These are phyloP conservation scores for Astraeus odoratus DNA, from an alignment of 768 basidiomycete species.

Conservation along the genomic window DNA sequence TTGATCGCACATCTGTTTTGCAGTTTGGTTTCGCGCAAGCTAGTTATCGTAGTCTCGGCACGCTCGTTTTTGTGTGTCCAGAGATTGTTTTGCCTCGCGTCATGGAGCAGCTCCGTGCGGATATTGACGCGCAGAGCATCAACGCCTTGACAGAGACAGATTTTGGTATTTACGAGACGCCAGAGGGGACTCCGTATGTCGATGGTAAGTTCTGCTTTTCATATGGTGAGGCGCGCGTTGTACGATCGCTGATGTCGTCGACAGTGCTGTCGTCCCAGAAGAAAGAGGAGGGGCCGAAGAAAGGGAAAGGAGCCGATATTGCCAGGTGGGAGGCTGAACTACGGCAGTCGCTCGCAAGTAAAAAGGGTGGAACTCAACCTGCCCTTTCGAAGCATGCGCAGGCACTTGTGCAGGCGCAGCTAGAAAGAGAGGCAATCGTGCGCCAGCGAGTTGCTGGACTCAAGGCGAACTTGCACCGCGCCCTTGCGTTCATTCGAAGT, in stretches of 20 bases:
- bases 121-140: constrained; percentile 57
- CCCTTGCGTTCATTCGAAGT: constrained; percentile 61
- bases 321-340: constrained; percentile 95
- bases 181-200: constrained; percentile 70
- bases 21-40: constrained; percentile 56
- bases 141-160: constrained; percentile 65
- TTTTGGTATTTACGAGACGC: constrained; percentile 79
- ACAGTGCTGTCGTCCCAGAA: constrained; percentile 62
- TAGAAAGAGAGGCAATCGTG: constrained; percentile 69
- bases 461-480: constrained; percentile 53
- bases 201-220: constrained; percentile 49
- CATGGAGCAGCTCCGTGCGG: constrained; percentile 55
- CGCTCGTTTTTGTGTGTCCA: constrained; percentile 77
- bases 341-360: constrained; percentile 75
- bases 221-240: not conserved
- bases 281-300: constrained; percentile 41
- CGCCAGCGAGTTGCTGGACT: constrained; percentile 52
- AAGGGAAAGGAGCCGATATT: constrained; percentile 85
- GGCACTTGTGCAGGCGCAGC: constrained; percentile 74
- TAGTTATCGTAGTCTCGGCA: constrained; percentile 66
- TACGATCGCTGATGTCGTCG: not conserved
- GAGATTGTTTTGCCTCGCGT: constrained; percentile 57
- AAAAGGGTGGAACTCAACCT: constrained; percentile 51
- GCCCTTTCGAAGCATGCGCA: constrained; percentile 80
- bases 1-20: not conserved